These are phyloP conservation scores for Fonsecaea multimorphosa DNA, from an alignment of 2,329 filamentous ascomycete species.

Conservation along the genomic window DNA sequence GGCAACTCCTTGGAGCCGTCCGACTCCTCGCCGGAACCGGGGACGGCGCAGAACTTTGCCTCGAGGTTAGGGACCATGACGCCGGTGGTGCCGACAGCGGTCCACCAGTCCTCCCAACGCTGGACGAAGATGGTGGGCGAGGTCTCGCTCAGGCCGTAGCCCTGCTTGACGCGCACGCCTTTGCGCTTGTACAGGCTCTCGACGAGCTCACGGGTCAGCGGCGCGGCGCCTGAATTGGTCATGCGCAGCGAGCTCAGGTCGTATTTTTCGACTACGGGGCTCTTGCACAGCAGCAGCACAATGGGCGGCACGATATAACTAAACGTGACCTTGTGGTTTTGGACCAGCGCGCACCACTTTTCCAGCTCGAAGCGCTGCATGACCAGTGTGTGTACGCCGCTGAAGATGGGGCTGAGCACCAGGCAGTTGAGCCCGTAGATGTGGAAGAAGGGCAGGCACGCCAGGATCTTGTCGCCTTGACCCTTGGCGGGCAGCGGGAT, in stretches of 20 bases:
- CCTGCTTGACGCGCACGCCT: constrained; percentile 84
- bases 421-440: constrained; percentile 83
- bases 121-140: constrained; percentile 79
- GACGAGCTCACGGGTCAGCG: constrained; percentile 79
- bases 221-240: constrained; percentile 87
- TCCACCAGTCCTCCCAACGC: constrained; percentile 75
- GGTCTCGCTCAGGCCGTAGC: constrained; percentile 88
- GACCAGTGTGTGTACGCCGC: constrained; percentile 70
- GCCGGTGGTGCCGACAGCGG: constrained; percentile 78
- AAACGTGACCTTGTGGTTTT: constrained; percentile 76
- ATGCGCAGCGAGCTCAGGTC: constrained; percentile 76
- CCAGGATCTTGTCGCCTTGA: constrained; percentile 73
- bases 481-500: constrained; percentile 47
- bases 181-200: constrained; percentile 75
- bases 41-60: constrained; percentile 74
- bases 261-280: constrained; percentile 78
- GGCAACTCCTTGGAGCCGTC: constrained; percentile 61
- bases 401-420: constrained; percentile 70
- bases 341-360: constrained; percentile 75
- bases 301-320: constrained; percentile 85
- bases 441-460: constrained; percentile 87
- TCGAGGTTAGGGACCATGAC: constrained; percentile 78
- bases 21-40: constrained; percentile 54
- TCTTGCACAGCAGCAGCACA: constrained; percentile 78
- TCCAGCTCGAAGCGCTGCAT: constrained; percentile 83